Conservation (phyloP, 768 basidiomycete genomes). For the Leccinellum luteum region DNA sequence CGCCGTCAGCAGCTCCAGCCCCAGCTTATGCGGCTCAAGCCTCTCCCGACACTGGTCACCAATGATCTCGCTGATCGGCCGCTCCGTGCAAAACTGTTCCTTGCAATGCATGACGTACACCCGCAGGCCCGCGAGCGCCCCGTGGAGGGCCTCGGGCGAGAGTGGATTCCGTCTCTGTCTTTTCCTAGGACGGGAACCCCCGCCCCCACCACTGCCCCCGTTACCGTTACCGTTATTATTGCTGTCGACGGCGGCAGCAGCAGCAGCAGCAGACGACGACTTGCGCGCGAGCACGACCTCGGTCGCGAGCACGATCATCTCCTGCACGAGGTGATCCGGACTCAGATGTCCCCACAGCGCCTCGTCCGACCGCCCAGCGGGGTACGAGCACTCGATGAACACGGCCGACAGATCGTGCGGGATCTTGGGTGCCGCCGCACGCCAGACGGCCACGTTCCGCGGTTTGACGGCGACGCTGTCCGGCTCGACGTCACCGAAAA, state of each 20-base stretch:
- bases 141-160: slow-evolving; percentile 43
- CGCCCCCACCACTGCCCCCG: background rate
- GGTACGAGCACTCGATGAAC: slow-evolving; percentile 95
- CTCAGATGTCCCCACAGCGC: slow-evolving; percentile 83
- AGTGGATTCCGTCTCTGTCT: slow-evolving; percentile 38
- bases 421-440: slow-evolving; percentile 74
- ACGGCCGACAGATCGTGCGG: slow-evolving; percentile 66
- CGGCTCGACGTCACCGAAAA: slow-evolving; percentile 94
- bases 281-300: slow-evolving; percentile 56
- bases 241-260: background rate
- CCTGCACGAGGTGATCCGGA: slow-evolving; percentile 74
- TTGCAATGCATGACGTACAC: slow-evolving; percentile 91
- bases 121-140: slow-evolving; percentile 54
- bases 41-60: slow-evolving; percentile 67
- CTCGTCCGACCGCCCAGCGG: slow-evolving; percentile 63
- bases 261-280: background rate
- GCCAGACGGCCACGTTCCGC: slow-evolving; percentile 74
- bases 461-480: slow-evolving; percentile 66
- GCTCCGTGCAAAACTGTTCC: slow-evolving; percentile 54
- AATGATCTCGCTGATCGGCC: slow-evolving; percentile 64
- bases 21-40: slow-evolving; percentile 60
- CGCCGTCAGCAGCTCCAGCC: slow-evolving; percentile 66
- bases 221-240: background rate
- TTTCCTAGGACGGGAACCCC: slow-evolving; percentile 29
- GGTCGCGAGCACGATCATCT: slow-evolving; percentile 65